Evolutionary conservation across 2,329 filamentous ascomycete genomes (phyloP).

Genomic region (Paramyrothecium sp.): DNA sequence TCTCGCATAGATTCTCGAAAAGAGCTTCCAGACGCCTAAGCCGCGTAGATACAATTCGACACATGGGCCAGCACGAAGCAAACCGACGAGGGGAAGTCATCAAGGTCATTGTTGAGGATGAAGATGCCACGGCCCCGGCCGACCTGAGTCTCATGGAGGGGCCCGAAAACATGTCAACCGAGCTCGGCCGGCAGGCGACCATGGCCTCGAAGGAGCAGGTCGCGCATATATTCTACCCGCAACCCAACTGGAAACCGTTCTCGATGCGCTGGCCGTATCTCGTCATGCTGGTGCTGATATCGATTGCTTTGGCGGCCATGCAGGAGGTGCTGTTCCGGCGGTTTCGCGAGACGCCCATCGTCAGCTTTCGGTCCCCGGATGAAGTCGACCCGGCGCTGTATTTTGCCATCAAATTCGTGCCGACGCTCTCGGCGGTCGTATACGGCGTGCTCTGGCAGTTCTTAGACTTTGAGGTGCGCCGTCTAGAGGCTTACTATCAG

Average conservation of each 20-base stretch:
- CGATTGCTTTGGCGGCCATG: conserved; percentile 46
- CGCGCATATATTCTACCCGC: conserved; percentile 57
- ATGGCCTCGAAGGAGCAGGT: conserved; percentile 31
- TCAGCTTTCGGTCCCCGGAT: conserved; percentile 47
- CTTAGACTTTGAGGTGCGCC: conserved; percentile 63
- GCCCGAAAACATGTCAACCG: conserved; percentile 25
- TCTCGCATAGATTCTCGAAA: conserved; percentile 42
- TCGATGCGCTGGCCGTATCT: conserved; percentile 65
- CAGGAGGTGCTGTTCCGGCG: conserved; percentile 56
- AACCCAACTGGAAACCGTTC: conserved; percentile 66
- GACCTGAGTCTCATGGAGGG: conserved; percentile 53
- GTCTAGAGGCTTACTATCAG: conserved; percentile 67
- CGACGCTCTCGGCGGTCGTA: conserved; percentile 58
- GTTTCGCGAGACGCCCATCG: conserved; percentile 42
- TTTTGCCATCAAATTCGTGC: conserved; percentile 63
- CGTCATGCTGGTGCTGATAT: conserved; percentile 49
- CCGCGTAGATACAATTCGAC: conserved; percentile 41
- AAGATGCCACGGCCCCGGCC: conserved; percentile 31
- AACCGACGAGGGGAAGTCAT: conserved; percentile 60
- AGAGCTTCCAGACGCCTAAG: conserved; percentile 20
- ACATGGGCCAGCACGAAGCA: conserved; percentile 56
- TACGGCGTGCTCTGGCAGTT: conserved; percentile 67
- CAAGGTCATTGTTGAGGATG: conserved; percentile 51
- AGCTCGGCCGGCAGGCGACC: conserved; percentile 33
- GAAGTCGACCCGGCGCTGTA: conserved; percentile 52